These are phyloP conservation scores for Colletotrichum sp. DNA, from an alignment of 2,329 filamentous ascomycete species.

Conservation along the genomic window DNA sequence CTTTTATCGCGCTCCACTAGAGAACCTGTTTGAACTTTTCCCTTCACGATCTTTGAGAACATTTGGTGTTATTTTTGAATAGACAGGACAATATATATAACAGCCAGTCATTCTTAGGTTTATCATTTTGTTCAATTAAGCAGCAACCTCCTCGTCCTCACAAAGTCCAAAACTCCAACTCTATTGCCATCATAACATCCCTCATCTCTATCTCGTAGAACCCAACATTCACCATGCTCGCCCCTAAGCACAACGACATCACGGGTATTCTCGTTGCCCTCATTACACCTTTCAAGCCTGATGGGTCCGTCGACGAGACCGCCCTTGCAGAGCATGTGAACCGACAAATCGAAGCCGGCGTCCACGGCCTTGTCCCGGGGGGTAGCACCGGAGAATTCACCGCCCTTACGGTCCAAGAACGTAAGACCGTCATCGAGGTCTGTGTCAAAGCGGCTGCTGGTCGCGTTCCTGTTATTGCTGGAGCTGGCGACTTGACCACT, in stretches of 20 bases:
- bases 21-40: neutral
- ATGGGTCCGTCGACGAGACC: conserved; percentile 44
- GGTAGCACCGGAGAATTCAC: conserved; percentile 58
- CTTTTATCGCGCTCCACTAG: neutral
- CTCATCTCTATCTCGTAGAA: neutral
- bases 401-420: conserved; percentile 45
- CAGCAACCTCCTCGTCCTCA: neutral
- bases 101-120: neutral
- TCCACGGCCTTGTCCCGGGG: conserved; percentile 56
- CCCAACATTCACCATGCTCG: neutral
- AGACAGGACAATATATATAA: neutral
- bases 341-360: conserved; percentile 45
- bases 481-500: conserved; percentile 48
- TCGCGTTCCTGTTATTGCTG: conserved; percentile 47
- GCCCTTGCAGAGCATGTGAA: conserved; percentile 49
- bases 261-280: conserved; percentile 53
- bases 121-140: neutral
- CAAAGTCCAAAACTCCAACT: neutral
- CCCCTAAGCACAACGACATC: conserved; percentile 24
- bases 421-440: conserved; percentile 47
- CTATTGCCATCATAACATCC: neutral
- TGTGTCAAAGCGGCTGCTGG: conserved; percentile 40
- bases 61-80: neutral
- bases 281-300: conserved; percentile 51
- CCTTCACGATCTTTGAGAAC: neutral